Evolutionary conservation across 371 early-diverging fungal species (phyloP), one percentile per base, ranked within the genome.

Genomic region (Conidiobolus incongruus): DNA sequence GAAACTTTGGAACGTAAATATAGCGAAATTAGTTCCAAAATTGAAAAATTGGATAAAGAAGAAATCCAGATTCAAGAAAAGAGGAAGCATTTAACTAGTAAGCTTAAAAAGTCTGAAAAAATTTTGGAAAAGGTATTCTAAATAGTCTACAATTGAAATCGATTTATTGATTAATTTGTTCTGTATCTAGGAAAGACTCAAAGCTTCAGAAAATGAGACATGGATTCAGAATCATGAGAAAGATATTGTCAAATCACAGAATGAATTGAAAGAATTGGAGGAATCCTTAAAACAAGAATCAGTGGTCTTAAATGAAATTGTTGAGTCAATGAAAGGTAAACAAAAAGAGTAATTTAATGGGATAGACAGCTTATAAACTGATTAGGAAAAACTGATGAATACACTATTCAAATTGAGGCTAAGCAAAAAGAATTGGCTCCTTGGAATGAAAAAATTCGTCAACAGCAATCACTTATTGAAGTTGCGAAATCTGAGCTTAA

Each of bases 361-460:
- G 19, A 41, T 33, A 15, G 15, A 43, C 13, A 40, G 32, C 28
- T 19, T 21, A 23, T 38, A 15, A 38, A 29, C 33, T 22, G 15
- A 8, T 11, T 36, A 65, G 67, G 77, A 21, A 84, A 85, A 52
- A 87, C 89, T 0, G 78, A 79, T 20, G 62, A 52, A 8, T 76
- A 69, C 52, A 55, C 74, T 20, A 60, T 62, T 29, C 60, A 81
- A 43, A 77, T 87, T 17, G 80, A 81, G 50, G 65, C 62, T 17
- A 74, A 79, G 45, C 75, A 88, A 51, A 68, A 65, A 30, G 68
- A 78, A 42, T 60, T 85, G n/a, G 79, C 74, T 12, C 89, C 89
- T 11, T 83, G 82, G 83, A 63, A 64, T 19, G 81, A 76, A 47
- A 76, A 76, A 55, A 74, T 86, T 47, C 69, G 67, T 44, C 64